Evolutionary conservation across 2,329 filamentous ascomycete genomes (phyloP).

Genomic region (Fusarium marasasianum): DNA sequence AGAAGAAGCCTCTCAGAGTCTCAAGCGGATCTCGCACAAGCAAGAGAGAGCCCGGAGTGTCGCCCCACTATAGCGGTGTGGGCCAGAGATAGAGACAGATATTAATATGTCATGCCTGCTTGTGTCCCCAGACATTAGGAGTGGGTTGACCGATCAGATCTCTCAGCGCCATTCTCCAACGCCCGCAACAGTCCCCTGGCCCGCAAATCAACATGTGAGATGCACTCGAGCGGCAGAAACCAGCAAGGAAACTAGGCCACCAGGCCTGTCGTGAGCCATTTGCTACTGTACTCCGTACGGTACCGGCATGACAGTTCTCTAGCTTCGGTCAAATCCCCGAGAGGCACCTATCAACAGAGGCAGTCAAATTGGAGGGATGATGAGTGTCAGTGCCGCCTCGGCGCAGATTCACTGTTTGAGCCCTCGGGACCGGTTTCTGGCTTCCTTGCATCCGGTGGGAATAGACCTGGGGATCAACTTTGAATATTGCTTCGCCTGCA

Average conservation of each 20-base stretch:
- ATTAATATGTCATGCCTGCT: slow-evolving; percentile 43
- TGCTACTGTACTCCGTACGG: neutral
- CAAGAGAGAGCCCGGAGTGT: slow-evolving; percentile 21
- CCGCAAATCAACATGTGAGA: slow-evolving; percentile 32
- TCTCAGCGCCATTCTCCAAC: slow-evolving; percentile 33
- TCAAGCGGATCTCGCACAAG: slow-evolving; percentile 21
- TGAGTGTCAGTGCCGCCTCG: slow-evolving; percentile 1
- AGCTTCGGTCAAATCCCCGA: slow-evolving; percentile 23
- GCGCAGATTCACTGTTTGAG: slow-evolving; percentile 9
- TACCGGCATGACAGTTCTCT: slow-evolving; percentile 18
- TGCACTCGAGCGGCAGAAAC: slow-evolving; percentile 18
- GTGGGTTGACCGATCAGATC: slow-evolving; percentile 42
- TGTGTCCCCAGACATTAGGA: slow-evolving; percentile 24
- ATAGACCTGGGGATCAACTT: slow-evolving; percentile 1
- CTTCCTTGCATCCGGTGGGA: slow-evolving; percentile 11
- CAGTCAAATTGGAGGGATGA: neutral
- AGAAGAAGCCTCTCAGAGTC: no score
- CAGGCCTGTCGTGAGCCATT: slow-evolving; percentile 18
- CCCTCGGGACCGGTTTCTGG: neutral
- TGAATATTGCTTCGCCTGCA: slow-evolving; percentile 25
- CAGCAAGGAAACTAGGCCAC: slow-evolving; percentile 20
- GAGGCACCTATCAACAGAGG: neutral
- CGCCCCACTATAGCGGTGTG: slow-evolving; percentile 41
- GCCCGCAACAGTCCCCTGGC: slow-evolving; percentile 34
- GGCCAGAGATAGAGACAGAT: slow-evolving; percentile 43